Evolutionary conservation across 2,329 filamentous ascomycete genomes (phyloP), one percentile per base, ranked within the genome.

Genomic region (Penicillium janthinellum): DNA sequence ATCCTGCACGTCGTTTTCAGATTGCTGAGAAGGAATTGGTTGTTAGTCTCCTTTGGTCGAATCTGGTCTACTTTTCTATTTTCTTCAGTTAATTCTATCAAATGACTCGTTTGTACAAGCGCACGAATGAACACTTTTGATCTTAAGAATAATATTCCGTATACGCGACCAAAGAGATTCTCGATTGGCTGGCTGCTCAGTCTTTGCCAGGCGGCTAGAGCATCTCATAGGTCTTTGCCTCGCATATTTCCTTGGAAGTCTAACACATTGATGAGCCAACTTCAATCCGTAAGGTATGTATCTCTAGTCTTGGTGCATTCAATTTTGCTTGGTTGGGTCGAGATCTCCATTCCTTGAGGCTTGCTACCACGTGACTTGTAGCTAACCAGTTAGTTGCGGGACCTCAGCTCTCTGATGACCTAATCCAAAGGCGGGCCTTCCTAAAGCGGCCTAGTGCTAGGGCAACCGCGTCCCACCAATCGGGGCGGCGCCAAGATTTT

Each of bases 401-500:
- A 38, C n/a, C n/a, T n/a, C n/a, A n/a, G 20, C 14, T 39, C 22
- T 3, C 20, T 5, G 28, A 42, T 44, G 52, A 50, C 34, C 34
- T 44, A 2, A 22, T 57, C 58, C 55, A n/a, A 2, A 15, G 22
- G 31, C 54, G 0, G 15, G 51, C 62, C 65, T 31, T 56, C 63
- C 67, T 22, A 54, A 70, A 64, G 17, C 0, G 59, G 69, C 35
- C 64, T 77, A 78, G 75, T 37, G 59, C 71, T 79, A 79, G 77
- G 75, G 76, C 74, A 73, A 66, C 45, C 60, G 4, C 10, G 20
- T 35, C 50, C 56, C 51, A 56, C 72, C 71, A 74, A 74, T 75
- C 12, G 53, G 6, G 2, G 4, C 50, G 55, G 55, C 65, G 76
- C 76, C 76, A 78, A 78, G 76, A 78, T 75, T 77, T 78, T 73